These are phyloP conservation scores for Colletotrichum scovillei DNA, from an alignment of 2,329 filamentous ascomycete genomes.

Conservation along the genomic window DNA sequence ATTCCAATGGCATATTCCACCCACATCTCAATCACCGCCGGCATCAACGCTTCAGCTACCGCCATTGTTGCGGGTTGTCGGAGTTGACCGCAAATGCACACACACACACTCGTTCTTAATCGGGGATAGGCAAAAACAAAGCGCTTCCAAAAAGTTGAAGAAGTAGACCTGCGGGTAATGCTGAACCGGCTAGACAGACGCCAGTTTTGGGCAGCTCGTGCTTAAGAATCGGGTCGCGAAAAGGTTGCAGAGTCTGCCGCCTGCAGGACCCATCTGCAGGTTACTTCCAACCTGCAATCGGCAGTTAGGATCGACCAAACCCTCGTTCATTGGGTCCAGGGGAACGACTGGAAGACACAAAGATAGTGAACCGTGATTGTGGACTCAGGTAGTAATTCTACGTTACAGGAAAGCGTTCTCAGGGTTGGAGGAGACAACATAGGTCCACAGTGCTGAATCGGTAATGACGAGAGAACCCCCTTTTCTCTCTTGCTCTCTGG, in stretches of 20 bases:
- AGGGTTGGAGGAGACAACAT: neutral
- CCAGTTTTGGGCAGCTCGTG: neutral
- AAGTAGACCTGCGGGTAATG: neutral
- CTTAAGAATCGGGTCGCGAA: neutral
- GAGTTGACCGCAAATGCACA: neutral
- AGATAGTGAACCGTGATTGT: neutral
- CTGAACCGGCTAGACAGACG: neutral
- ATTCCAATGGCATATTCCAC: constrained; percentile 27
- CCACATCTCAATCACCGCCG: constrained; percentile 33
- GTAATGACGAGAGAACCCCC: constrained; percentile 1
- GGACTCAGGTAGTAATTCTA: constrained; percentile 17
- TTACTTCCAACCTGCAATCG: neutral
- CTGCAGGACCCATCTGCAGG: neutral
- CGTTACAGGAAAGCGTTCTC: neutral
- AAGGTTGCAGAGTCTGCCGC: neutral
- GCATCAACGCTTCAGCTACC: constrained; percentile 13
- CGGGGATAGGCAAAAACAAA: neutral
- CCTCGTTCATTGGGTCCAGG: neutral
- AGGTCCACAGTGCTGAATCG: constrained; percentile 1
- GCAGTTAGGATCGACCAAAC: neutral
- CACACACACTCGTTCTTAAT: neutral
- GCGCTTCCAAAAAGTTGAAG: neutral
- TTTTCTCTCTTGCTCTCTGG: neutral
- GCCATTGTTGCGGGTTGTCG: constrained; percentile 15
- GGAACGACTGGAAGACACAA: neutral